A percentile compares a stretch with the other conserved stretches of the same genome.
phyloP scores from a whole-genome alignment of 352 stramenopile genomes.

The Phytopythium cucurbitacearum region DNA sequence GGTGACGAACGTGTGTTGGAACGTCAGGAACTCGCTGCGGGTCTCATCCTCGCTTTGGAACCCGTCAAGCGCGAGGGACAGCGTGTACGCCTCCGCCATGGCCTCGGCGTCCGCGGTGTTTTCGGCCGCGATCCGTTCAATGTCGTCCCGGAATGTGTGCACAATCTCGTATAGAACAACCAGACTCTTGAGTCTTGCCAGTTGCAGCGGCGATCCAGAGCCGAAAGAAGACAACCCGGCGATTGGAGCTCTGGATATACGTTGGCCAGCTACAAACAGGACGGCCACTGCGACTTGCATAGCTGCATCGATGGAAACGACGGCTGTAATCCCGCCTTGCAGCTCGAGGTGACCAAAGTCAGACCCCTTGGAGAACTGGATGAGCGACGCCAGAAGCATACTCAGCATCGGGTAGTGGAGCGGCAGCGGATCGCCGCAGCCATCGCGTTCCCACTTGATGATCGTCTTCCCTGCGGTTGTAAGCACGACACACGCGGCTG shows the following conservation, averaged over 20 bases:
- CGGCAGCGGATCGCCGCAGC: constrained; percentile 17
- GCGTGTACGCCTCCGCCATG: constrained; percentile 51
- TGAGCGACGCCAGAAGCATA: constrained; percentile 50
- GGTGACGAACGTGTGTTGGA: constrained; percentile 32
- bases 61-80: constrained; percentile 33
- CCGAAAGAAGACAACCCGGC: not conserved
- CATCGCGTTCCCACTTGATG: constrained; percentile 40
- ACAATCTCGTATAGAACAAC: constrained; percentile 44
- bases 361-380: constrained; percentile 43
- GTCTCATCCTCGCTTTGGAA: constrained; percentile 20
- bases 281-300: constrained; percentile 36
- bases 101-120: constrained; percentile 20
- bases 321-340: constrained; percentile 25
- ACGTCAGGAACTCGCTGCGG: constrained; percentile 24
- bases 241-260: constrained; percentile 4
- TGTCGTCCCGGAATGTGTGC: constrained; percentile 13
- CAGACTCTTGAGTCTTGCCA: constrained; percentile 35
- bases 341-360: constrained; percentile 32
- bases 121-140: constrained; percentile 23
- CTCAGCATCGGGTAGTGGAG: constrained; percentile 37
- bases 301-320: constrained; percentile 30
- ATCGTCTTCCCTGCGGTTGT: constrained; percentile 44
- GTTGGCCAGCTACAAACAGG: constrained; percentile 13
- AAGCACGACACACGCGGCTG: constrained; percentile 41
- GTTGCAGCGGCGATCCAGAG: constrained; percentile 12